These are phyloP conservation scores for Globisporangium alternatum DNA, from an alignment of 352 stramenopile genomes.

Conservation along the genomic window DNA sequence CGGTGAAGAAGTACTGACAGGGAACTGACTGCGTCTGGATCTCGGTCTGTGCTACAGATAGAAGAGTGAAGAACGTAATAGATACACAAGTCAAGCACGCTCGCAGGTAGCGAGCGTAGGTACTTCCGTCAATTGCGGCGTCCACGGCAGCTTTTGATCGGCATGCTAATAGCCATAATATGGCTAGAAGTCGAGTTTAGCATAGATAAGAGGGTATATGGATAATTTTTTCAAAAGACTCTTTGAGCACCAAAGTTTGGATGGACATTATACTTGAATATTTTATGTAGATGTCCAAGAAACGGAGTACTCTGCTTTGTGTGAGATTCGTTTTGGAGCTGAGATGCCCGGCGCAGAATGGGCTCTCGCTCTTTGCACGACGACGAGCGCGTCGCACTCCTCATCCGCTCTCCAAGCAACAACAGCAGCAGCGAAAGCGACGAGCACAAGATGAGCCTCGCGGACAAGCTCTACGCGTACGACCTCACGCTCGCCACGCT, in stretches of 20 bases:
- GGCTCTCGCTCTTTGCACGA: not conserved
- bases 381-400: conserved; percentile 14
- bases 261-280: not conserved
- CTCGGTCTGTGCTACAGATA: too few relatives aligned
- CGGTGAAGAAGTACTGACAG: conserved; percentile 29
- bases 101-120: too few relatives aligned
- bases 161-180: too few relatives aligned
- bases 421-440: not conserved
- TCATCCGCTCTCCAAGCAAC: conserved; percentile 5
- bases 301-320: not conserved
- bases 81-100: too few relatives aligned
- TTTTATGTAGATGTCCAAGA: not conserved
- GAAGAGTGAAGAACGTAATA: too few relatives aligned
- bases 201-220: too few relatives aligned
- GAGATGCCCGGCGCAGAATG: conserved; percentile 4
- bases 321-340: not conserved
- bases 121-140: too few relatives aligned
- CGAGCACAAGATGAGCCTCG: conserved; percentile 41
- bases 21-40: not conserved
- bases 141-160: too few relatives aligned
- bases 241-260: not conserved
- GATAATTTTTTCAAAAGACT: too few relatives aligned
- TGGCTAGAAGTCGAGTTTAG: too few relatives aligned
- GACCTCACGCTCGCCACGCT: conserved; percentile 73
- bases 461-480: conserved; percentile 62